Evolutionary conservation across 768 basidiomycete species (phyloP).

Genomic region (Pulveroboletus sp.): DNA sequence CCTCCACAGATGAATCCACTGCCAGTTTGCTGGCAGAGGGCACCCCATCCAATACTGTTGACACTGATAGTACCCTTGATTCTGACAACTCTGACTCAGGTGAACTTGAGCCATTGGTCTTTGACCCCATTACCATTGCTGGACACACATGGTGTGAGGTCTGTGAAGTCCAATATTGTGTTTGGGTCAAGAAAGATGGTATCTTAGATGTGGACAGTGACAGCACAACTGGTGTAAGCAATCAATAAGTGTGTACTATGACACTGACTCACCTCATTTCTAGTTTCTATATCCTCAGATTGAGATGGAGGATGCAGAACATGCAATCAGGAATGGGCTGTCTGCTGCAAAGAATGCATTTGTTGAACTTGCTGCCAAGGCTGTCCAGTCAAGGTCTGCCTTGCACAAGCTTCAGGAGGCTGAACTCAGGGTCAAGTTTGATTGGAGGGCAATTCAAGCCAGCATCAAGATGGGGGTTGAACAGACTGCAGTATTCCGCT

Average conservation of each 20-base stretch:
- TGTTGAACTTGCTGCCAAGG: background rate
- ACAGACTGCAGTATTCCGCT: background rate
- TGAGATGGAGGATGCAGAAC: background rate
- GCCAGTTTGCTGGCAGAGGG: no score
- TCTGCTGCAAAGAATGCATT: background rate
- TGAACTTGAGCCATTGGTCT: no score
- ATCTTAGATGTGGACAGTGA: background rate
- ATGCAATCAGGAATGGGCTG: background rate
- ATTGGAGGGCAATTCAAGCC: background rate
- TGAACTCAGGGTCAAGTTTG: background rate
- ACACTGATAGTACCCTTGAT: no score
- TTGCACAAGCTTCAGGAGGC: background rate
- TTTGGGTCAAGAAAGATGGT: background rate
- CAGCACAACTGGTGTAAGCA: background rate
- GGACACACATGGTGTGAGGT: background rate
- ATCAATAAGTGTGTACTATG: background rate
- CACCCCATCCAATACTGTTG: no score
- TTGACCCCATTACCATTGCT: background rate
- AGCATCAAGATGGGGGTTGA: background rate
- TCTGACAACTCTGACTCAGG: no score
- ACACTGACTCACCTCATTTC: background rate
- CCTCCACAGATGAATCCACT: no score
- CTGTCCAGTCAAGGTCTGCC: no score
- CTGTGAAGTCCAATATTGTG: background rate
- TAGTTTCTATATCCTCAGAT: background rate